Evolutionary conservation across 805 yeast species (phyloP), one percentile per base, ranked within the genome.

Genomic region (Candida railenensis): DNA sequence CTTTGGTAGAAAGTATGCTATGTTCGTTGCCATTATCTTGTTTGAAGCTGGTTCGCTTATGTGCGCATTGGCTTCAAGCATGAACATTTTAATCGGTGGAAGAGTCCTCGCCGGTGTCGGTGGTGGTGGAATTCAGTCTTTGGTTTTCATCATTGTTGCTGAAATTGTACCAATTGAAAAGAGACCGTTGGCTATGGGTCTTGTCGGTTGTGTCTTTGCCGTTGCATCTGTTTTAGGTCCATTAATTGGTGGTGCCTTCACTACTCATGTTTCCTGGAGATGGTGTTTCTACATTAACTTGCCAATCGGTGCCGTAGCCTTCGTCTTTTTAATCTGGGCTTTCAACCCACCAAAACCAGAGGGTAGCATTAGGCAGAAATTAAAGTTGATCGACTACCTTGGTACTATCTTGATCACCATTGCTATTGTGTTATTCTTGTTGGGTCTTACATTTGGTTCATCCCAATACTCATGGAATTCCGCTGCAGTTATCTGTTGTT

Each of bases 211-310:
- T n/a, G 65, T 69, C 1, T 79, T 73, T 56, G 75, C 78, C 0
- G 58, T 76, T 4, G 74, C 83, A 1, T 68, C 79, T 2, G 78
- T 78, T 3, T 52, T 71, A 18, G 89, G 89, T 0, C 89, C 89
- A 0, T 60, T 82, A 18, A 57, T 84, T 19, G 89, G 89, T 12
- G 89, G 89, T 40, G 81, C 80, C 0, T 76, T 85, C 48, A 73
- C 87, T 1, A 59, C 76, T 2, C 62, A 73, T 41, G 78, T 73
- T 7, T 62, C 78, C n/a, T 85, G 90, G 89, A 71, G 89, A 57
- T 84, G 90, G 89, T 80, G 87, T 55, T 85, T 83, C 58, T 85
- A 80, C 60, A 71, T 85, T 52, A 85, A 85, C 57, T 60, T 85
- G 32, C 88, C 88, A 3, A 61, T 83, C 37, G 87, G 87, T 12